These are phyloP conservation scores for Psophocarpus tetragonolobus DNA, from an alignment of 306 rosid species.

Conservation along the genomic window DNA sequence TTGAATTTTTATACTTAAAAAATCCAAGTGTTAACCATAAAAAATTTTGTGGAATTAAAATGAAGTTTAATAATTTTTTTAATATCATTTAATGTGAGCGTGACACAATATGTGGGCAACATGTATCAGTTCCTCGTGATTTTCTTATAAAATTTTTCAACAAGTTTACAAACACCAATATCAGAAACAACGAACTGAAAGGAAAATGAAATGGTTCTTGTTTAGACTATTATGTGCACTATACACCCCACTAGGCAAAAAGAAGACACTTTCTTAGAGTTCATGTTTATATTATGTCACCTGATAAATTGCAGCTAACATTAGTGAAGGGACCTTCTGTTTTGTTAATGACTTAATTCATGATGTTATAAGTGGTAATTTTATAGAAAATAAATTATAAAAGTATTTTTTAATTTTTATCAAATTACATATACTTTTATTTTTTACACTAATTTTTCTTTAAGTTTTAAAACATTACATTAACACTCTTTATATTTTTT, in stretches of 20 bases:
- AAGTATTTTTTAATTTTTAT: too few relatives aligned
- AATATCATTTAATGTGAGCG: not conserved
- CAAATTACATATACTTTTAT: too few relatives aligned
- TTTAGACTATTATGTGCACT: not conserved
- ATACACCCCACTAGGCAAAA: not conserved
- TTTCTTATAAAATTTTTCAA: not conserved
- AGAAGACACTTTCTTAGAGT: constrained; percentile 7
- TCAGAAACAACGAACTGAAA: not conserved
- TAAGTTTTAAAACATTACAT: too few relatives aligned
- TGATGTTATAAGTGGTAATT: constrained; percentile 9
- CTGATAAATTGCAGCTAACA: constrained; percentile 16
- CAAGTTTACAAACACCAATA: not conserved
- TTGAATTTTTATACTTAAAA: too few relatives aligned
- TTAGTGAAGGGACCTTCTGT: not conserved
- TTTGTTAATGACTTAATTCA: too few relatives aligned
- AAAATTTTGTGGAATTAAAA: too few relatives aligned
- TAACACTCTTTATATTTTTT: too few relatives aligned
- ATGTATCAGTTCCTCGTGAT: constrained; percentile 14
- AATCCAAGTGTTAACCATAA: too few relatives aligned
- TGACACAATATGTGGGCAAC: not conserved
- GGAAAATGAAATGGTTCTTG: constrained; percentile 9
- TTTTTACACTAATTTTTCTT: too few relatives aligned
- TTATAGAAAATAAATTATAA: too few relatives aligned
- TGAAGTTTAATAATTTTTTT: too few relatives aligned
- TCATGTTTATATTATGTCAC: constrained; percentile 17